A percentile compares a stretch with the other conserved stretches of the same genome.
These are phyloP conservation scores for Lachnellula occidentalis DNA, from an alignment of 2,329 filamentous ascomycete genomes.

Conservation along the genomic window DNA sequence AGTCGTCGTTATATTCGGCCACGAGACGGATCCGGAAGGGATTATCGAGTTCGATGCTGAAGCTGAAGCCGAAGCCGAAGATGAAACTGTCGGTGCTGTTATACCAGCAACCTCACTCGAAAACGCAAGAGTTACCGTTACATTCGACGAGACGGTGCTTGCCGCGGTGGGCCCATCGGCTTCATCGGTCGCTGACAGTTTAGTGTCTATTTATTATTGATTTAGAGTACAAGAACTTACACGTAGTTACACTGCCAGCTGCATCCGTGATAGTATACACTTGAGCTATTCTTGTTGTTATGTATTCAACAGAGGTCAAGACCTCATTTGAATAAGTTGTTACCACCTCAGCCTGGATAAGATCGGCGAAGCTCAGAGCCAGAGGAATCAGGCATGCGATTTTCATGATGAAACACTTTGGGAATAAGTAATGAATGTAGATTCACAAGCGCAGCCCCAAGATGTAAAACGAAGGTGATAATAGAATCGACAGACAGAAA, in stretches of 20 bases:
- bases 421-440: background rate
- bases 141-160: background rate
- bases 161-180: background rate
- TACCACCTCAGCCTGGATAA: background rate
- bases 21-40: background rate
- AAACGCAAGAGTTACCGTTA: no score
- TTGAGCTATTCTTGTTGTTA: background rate
- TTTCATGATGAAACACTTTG: background rate
- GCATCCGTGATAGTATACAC: background rate
- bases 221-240: background rate
- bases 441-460: background rate
- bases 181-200: background rate
- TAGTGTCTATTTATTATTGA: background rate
- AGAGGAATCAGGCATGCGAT: background rate
- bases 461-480: background rate
- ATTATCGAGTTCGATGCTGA: background rate
- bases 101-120: no score
- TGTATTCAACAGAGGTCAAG: background rate
- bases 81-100: no score
- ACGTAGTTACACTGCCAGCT: background rate
- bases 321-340: background rate
- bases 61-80: background rate
- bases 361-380: background rate
- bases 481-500: background rate
- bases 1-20: background rate